Conservation (phyloP, 2,329 filamentous ascomycete genomes). For the Xylaria sp. region DNA sequence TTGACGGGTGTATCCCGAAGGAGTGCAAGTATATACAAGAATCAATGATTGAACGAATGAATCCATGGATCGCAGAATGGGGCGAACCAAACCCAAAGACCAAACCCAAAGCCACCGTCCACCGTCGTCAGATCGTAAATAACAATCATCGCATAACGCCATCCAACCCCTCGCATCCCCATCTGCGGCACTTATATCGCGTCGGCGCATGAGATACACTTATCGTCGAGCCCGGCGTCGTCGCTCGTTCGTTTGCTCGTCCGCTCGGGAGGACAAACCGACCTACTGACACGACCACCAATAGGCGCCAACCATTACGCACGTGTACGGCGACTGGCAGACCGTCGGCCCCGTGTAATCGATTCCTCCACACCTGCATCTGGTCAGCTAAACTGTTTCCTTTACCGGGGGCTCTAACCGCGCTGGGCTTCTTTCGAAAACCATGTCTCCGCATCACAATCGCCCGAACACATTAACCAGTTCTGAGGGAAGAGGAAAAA, state of each 20-base stretch:
- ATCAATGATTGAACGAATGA: slow-evolving; percentile 3
- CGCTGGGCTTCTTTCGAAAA: slow-evolving; percentile 10
- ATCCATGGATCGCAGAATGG: neutral
- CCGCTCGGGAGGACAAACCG: neutral
- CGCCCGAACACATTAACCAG: slow-evolving; percentile 1
- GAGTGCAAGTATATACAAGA: slow-evolving; percentile 40
- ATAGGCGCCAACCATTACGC: slow-evolving; percentile 46
- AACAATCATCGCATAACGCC: neutral
- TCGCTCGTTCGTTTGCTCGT: neutral
- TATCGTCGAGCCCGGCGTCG: neutral
- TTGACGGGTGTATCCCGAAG: slow-evolving; percentile 17
- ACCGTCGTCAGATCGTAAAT: neutral
- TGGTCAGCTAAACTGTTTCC: slow-evolving; percentile 32
- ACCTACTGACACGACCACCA: slow-evolving; percentile 51
- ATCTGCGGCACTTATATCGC: neutral
- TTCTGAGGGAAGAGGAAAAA: slow-evolving; percentile 6
- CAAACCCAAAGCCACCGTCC: neutral
- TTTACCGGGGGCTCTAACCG: neutral
- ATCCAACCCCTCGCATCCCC: neutral
- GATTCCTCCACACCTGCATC: slow-evolving; percentile 48
- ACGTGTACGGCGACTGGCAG: slow-evolving; percentile 50
- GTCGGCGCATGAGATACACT: neutral
- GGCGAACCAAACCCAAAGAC: neutral
- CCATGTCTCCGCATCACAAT: slow-evolving; percentile 12
- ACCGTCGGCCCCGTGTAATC: slow-evolving; percentile 51